A percentile compares a stretch with the other conserved stretches of the same genome.
Evolutionary conservation across 2,329 filamentous ascomycete genomes (phyloP).

Genomic region (Delphinella strobiligena): DNA sequence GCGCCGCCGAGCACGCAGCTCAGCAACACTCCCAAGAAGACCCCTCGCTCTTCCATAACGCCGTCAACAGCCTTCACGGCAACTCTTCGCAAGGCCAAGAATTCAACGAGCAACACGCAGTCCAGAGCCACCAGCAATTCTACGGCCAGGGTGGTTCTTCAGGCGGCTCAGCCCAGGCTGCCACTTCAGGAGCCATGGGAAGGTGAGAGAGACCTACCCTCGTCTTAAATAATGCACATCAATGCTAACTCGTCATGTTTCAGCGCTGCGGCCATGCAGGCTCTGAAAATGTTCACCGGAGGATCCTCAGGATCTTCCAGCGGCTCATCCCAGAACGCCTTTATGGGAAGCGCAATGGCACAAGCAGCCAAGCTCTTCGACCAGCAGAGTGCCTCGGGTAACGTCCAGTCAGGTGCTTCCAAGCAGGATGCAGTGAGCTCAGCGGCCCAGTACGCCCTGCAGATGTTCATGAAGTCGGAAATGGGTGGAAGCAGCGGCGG

Average conservation of each 20-base stretch:
- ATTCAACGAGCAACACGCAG: conserved; percentile 53
- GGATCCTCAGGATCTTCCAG: conserved; percentile 25
- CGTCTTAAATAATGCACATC: no score
- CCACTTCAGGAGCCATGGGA: conserved; percentile 40
- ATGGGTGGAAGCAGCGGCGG: conserved; percentile 32
- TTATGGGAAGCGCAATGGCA: conserved; percentile 76
- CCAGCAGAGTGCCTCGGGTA: conserved; percentile 44
- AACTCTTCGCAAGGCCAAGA: conserved; percentile 32
- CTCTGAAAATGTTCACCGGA: conserved; percentile 59
- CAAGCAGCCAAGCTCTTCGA: conserved; percentile 71
- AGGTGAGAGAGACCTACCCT: no score
- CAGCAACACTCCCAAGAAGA: conserved; percentile 42
- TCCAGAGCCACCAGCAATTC: conserved; percentile 63
- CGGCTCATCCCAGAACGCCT: conserved; percentile 55
- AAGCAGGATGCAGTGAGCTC: conserved; percentile 71
- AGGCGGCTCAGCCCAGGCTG: conserved; percentile 35
- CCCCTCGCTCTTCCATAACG: conserved; percentile 41
- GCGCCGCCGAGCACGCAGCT: conserved; percentile 43
- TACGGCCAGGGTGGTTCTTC: conserved; percentile 44
- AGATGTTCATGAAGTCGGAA: conserved; percentile 81
- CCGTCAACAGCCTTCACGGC: conserved; percentile 43
- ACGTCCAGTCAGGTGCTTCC: conserved; percentile 43
- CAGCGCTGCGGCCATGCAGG: conserved; percentile 63
- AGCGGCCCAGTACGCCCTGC: conserved; percentile 76
- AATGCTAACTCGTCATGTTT: no score